phyloP scores from a whole-genome alignment of 495 filamentous ascomycete genomes.

The Penicillium mononematosum region DNA sequence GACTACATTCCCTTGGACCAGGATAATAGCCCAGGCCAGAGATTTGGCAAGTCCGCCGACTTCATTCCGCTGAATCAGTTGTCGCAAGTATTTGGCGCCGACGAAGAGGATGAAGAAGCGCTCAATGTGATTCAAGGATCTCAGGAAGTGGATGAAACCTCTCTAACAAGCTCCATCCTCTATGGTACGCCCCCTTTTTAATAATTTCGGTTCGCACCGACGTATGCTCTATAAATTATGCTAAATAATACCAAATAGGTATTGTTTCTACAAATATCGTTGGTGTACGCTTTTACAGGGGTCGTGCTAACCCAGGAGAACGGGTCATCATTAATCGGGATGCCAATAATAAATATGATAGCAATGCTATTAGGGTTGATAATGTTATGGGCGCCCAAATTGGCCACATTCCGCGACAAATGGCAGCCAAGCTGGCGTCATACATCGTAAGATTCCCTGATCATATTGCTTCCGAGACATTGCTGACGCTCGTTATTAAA shows the following conservation, averaged over 20 bases:
- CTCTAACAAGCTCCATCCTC: constrained; percentile 40
- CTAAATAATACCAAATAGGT: constrained; percentile 26
- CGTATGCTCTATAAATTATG: no score
- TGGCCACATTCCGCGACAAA: constrained; percentile 68
- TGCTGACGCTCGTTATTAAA: constrained; percentile 33
- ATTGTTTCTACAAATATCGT: constrained; percentile 65
- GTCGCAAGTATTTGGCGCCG: constrained; percentile 28
- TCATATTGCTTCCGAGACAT: neutral
- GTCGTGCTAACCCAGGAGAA: constrained; percentile 69
- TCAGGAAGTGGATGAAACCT: constrained; percentile 47
- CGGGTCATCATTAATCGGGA: constrained; percentile 67
- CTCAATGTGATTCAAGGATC: constrained; percentile 30
- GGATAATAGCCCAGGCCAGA: constrained; percentile 23
- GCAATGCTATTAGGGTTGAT: constrained; percentile 74
- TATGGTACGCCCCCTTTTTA: constrained; percentile 45
- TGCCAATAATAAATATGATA: constrained; percentile 69
- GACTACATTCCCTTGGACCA: constrained; percentile 38
- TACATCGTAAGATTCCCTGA: constrained; percentile 56
- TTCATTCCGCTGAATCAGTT: constrained; percentile 38
- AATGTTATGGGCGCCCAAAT: constrained; percentile 80
- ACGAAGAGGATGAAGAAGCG: constrained; percentile 44
- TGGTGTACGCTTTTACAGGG: constrained; percentile 75
- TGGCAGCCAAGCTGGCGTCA: constrained; percentile 68
- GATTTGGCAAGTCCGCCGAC: constrained; percentile 36
- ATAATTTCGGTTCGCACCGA: neutral